Evolutionary conservation across 1,284 basidiomycete genomes (phyloP).

Genomic region (Golubevia sp.): DNA sequence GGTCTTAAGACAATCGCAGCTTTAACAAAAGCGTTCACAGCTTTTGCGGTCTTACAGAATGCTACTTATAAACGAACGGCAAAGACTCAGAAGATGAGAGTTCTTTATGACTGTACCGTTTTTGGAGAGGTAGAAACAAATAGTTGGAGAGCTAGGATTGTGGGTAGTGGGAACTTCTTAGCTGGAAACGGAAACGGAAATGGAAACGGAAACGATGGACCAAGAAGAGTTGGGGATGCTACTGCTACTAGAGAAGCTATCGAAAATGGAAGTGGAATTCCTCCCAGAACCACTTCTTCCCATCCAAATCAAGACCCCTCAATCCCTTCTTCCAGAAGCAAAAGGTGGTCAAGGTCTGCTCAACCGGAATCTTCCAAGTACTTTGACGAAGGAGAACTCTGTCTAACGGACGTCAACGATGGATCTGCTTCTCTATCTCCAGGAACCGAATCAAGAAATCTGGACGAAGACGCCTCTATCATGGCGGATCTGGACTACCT

Average conservation of each 20-base stretch:
- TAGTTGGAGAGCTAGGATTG: constrained; percentile 36
- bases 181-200: too few relatives aligned
- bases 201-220: too few relatives aligned
- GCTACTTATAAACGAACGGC: constrained; percentile 64
- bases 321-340: neutral
- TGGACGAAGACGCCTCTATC: constrained; percentile 19
- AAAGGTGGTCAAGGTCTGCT: neutral
- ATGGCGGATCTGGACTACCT: constrained; percentile 36
- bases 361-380: neutral
- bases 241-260: neutral
- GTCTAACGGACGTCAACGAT: constrained; percentile 24
- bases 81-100: constrained; percentile 57
- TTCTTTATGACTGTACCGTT: constrained; percentile 65
- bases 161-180: neutral
- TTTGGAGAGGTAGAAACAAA: constrained; percentile 59
- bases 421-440: neutral
- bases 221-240: neutral
- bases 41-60: constrained; percentile 65
- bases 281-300: neutral
- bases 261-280: neutral
- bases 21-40: constrained; percentile 66
- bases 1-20: constrained; percentile 25
- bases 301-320: neutral
- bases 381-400: constrained; percentile 31
- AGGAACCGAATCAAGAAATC: neutral